Conservation (phyloP, 2,329 filamentous ascomycete genomes). For the Pseudogymnoascus sp. region DNA sequence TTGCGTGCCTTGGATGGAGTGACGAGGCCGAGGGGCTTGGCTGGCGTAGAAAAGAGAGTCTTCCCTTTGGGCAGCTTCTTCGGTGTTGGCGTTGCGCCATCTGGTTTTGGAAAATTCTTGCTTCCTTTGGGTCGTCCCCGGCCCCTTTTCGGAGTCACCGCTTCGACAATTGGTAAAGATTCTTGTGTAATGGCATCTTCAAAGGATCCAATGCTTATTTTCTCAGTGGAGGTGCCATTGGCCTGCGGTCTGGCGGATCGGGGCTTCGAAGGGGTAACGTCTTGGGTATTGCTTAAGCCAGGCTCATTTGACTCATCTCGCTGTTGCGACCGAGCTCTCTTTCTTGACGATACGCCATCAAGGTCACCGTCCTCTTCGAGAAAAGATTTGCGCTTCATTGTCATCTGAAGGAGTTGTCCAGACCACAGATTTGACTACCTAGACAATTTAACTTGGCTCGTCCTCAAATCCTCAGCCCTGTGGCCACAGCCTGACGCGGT, state of each 20-base stretch:
- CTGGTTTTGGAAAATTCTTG: not conserved
- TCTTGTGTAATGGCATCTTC: not conserved
- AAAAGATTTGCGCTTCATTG: not conserved
- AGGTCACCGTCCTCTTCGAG: not conserved
- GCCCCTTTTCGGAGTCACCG: not conserved
- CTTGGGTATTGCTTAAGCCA: not conserved
- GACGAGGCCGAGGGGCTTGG: conserved; percentile 6
- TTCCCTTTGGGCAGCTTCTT: conserved; percentile 18
- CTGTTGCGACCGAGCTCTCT: not conserved
- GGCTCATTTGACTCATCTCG: not conserved
- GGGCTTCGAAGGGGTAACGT: not conserved
- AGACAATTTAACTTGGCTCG: not conserved
- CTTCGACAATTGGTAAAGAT: not conserved
- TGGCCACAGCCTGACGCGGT: not conserved
- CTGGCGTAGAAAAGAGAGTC: conserved; percentile 26
- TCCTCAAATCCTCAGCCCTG: not conserved
- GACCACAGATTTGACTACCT: not conserved
- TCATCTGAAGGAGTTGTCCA: not conserved
- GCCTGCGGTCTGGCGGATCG: not conserved
- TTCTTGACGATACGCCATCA: not conserved
- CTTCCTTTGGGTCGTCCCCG: not conserved
- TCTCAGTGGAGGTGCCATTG: not conserved
- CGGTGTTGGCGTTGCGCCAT: conserved; percentile 15
- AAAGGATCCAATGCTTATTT: not conserved
- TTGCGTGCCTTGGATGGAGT: conserved; percentile 25